Percentiles rank a stretch among this genome's conserved stretches.
Evolutionary conservation across 208 protist genomes (phyloP).

Genomic region (Leishmania lainsoni): DNA sequence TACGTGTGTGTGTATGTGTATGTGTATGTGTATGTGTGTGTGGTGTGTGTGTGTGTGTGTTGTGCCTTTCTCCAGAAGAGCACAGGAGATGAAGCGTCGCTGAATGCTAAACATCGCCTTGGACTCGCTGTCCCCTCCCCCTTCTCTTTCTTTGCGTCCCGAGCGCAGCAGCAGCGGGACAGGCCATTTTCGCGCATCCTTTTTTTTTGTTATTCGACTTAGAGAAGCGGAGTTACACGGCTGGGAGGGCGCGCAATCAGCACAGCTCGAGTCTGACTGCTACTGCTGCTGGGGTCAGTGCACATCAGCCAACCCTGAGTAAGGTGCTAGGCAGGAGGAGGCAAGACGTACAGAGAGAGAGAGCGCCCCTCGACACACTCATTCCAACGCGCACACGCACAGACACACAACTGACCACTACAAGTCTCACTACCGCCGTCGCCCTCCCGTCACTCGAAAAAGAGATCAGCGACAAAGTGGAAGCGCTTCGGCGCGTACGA

Average conservation of each 20-base stretch:
- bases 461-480: slow-evolving; percentile 85
- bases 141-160: neutral
- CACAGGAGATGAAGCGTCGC: neutral
- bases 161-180: neutral
- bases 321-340: too few species aligned
- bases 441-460: slow-evolving; percentile 36
- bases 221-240: neutral
- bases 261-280: neutral
- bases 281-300: neutral
- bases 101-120: neutral
- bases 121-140: neutral
- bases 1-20: neutral
- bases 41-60: neutral
- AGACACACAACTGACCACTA: neutral
- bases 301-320: neutral
- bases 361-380: neutral
- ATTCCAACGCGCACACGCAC: neutral
- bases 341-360: neutral
- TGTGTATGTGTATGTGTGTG: neutral
- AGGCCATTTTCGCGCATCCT: neutral
- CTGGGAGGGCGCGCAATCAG: neutral
- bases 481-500: slow-evolving; percentile 88
- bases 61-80: neutral
- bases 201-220: neutral
- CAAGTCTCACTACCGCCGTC: neutral